Percentiles rank a stretch among this genome's conserved stretches.
These are phyloP conservation scores for Tolypocladium tundrense DNA, from an alignment of 2,329 filamentous ascomycete genomes.

Conservation along the genomic window DNA sequence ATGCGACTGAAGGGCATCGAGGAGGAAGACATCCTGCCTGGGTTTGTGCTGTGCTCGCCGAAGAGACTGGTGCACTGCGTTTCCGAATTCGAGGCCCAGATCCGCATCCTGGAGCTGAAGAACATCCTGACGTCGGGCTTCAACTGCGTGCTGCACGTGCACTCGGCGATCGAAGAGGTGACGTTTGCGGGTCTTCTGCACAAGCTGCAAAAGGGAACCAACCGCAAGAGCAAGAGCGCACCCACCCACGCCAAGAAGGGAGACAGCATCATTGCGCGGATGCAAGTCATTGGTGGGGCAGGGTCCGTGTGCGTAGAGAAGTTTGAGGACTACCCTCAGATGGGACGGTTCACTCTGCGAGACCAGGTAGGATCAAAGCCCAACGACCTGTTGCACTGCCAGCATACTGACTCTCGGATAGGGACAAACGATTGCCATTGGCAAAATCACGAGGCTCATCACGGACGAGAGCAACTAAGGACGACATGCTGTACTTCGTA, in stretches of 20 bases:
- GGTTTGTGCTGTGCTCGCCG: conserved; percentile 91
- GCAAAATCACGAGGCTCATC: conserved; percentile 91
- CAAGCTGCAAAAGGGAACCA: conserved; percentile 90
- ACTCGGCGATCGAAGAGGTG: conserved; percentile 95
- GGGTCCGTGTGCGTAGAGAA: conserved; percentile 85
- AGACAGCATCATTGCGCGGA: conserved; percentile 79
- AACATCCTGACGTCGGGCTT: conserved; percentile 89
- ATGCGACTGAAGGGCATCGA: conserved; percentile 88
- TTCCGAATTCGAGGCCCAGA: conserved; percentile 84
- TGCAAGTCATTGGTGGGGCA: conserved; percentile 78
- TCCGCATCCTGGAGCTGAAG: conserved; percentile 89
- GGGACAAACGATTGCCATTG: conserved; percentile 98
- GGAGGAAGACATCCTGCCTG: conserved; percentile 92
- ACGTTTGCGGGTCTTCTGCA: conserved; percentile 83
- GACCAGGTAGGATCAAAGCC: conserved; percentile 56
- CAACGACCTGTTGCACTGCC: background rate
- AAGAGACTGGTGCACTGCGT: conserved; percentile 93
- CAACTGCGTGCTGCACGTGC: conserved; percentile 95
- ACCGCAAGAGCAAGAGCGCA: conserved; percentile 83
- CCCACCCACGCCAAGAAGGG: conserved; percentile 81
- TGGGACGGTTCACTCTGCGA: conserved; percentile 82
- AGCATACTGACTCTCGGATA: conserved; percentile 26
- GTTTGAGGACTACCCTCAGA: conserved; percentile 92
- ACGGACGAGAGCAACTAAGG: conserved; percentile 16
- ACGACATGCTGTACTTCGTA: background rate